Evolutionary conservation across 495 filamentous ascomycete species (phyloP), one percentile per base, ranked within the genome.

Genomic region (Annulohypoxylon maeteangense): DNA sequence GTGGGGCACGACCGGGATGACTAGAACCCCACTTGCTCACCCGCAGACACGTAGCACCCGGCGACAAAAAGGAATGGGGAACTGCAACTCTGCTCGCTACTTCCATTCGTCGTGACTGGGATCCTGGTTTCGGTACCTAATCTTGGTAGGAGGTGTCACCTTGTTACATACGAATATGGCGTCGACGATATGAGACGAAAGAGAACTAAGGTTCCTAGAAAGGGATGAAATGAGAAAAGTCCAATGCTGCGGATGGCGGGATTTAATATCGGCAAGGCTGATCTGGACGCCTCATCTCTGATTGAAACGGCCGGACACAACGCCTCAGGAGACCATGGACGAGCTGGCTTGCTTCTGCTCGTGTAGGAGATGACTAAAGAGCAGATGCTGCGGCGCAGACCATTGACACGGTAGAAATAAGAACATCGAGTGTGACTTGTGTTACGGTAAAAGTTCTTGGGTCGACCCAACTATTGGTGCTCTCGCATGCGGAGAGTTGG

Each of bases 281-380:
- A 53, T 53, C 11, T 34, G 20, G 11, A 54, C 27, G n/a, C 16
- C 50, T 54, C 18, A 7, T 54, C n/a, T 54, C 40, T 54, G 27
- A n/a, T 29, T 54, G 50, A 54, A 54, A 54, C 50, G 29, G n/a
- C 34, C 27, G 18, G 20, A 4, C 27, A 34, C n/a, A 29, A 54
- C 50, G 47, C 22, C 12, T 29, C 22, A 29, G 4, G 36, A 4
- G 12, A 29, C 27, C 54, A 57, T 29, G 12, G 18, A 11, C 12
- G 14, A 0, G 12, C 34, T 27, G 3, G 8, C 53, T 18, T 14
- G 31, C 7, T 29, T 29, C 20, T 55, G 2, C 29, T 25, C 22
- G 48, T 18, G 51, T 55, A 40, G 3, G 53, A 40, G 34, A 57
- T 57, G 34, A 57, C 31, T 57, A 57, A 57, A 16, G 50, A 18